phyloP scores from a whole-genome alignment of 2,329 filamentous ascomycete species.

The Fusarium agapanthi region DNA sequence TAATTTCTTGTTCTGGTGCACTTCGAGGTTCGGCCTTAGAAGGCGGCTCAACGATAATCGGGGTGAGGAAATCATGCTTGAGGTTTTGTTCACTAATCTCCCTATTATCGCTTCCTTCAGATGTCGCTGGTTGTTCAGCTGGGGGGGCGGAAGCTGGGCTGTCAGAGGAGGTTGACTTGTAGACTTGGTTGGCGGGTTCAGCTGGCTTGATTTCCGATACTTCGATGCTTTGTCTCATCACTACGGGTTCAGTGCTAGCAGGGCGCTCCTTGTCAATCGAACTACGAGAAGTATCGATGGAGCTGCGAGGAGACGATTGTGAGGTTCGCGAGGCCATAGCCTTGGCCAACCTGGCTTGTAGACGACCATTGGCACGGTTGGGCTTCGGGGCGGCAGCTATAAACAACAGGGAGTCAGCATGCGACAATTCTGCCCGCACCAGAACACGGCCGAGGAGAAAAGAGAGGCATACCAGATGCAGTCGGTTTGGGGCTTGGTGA shows the following conservation, averaged over 20 bases:
- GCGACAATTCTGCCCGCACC: not conserved
- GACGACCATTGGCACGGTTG: slow-evolving; percentile 77
- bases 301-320: slow-evolving; percentile 48
- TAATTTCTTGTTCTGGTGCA: not conserved
- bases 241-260: slow-evolving; percentile 24
- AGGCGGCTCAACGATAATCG: slow-evolving; percentile 13
- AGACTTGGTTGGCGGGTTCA: slow-evolving; percentile 8
- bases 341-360: slow-evolving; percentile 89
- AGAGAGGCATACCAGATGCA: slow-evolving; percentile 1
- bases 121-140: not conserved
- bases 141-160: not conserved
- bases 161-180: not conserved
- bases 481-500: slow-evolving; percentile 45
- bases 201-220: slow-evolving; percentile 12
- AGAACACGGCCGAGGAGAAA: not conserved
- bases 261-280: slow-evolving; percentile 42
- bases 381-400: slow-evolving; percentile 67
- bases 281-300: slow-evolving; percentile 47
- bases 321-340: slow-evolving; percentile 78
- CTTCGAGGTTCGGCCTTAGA: not conserved
- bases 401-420: slow-evolving; percentile 3
- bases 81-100: not conserved
- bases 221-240: slow-evolving; percentile 22
- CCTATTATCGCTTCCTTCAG: slow-evolving; percentile 1
- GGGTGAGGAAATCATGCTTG: not conserved